Evolutionary conservation across 1,139 yeast species (phyloP), one percentile per base, ranked within the genome.

Genomic region (Scheffersomyces insectosa): DNA sequence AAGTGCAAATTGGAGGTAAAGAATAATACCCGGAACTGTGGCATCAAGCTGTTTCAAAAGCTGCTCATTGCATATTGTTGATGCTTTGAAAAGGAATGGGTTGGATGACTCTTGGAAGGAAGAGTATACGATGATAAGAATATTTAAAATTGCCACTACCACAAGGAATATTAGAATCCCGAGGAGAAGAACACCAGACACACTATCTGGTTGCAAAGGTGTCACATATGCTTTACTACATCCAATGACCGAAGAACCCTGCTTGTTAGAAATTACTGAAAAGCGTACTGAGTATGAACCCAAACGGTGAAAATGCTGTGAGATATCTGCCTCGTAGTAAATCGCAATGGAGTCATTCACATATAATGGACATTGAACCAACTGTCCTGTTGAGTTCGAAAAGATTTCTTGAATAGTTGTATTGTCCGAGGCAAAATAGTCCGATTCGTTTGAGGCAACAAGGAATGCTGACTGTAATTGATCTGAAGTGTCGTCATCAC

Each of bases 21-120:
- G 59, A 3, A 82, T 52, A 40, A 78, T 70, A 33, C 79, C 78
- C 4, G 72, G 66, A 10, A 74, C 69, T 6, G 79, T 74, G 1
- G 88, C 86, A 38, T 82, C 83, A 44, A 81, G 58, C 43, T 82
- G 82, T 38, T 76, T 71, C 39, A 83, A 63, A 31, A 83, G 69
- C 15, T 82, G 72, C 28, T 70, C 78, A 55, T 82, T 83, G 56
- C 85, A 82, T 42, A 83, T 80, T 28, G 82, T 77, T 7, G 87
- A 81, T 5, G 85, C 84, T 29, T 70, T 68, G 59, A 79, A 74
- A 32, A 82, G 58, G 48, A 79, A 81, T 3, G 83, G 80, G 50
- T 82, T 79, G 8, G 74, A 63, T 1, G 88, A 75, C 51, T 84
- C 88, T 48, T 82, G 84, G 66, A 83, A 77, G 1, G 85, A 81